Conservation (phyloP, 2,329 filamentous ascomycete species). For the Neurospora crassa region DNA sequence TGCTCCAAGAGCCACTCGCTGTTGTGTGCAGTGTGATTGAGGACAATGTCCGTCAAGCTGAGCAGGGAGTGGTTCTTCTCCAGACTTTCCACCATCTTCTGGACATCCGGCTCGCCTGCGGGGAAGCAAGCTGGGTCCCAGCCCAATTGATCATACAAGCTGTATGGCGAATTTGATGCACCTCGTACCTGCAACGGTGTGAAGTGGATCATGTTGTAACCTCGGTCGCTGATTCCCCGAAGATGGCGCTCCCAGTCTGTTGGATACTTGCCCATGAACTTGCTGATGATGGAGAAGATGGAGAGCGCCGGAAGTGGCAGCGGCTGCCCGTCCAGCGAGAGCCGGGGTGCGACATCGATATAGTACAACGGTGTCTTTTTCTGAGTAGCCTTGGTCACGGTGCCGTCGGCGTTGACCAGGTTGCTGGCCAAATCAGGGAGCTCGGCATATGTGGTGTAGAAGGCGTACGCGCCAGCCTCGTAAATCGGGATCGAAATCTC, state of each 20-base stretch:
- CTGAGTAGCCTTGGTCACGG: constrained; percentile 35
- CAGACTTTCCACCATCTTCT: constrained; percentile 67
- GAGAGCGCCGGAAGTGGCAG: constrained; percentile 81
- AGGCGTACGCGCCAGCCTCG: constrained; percentile 79
- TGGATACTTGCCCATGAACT: constrained; percentile 94
- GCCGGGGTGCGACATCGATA: constrained; percentile 80
- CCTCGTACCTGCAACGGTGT: constrained; percentile 86
- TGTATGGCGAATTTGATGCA: constrained; percentile 92
- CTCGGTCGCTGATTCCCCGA: constrained; percentile 75
- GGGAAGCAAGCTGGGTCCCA: constrained; percentile 82
- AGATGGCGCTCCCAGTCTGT: constrained; percentile 85
- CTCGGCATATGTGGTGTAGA: constrained; percentile 86
- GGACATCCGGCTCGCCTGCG: constrained; percentile 72
- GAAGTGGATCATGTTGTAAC: constrained; percentile 99
- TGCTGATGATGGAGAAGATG: constrained; percentile 89
- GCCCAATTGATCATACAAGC: constrained; percentile 80
- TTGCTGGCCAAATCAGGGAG: constrained; percentile 66
- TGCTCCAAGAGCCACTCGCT: constrained; percentile 90
- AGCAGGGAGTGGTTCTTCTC: constrained; percentile 77
- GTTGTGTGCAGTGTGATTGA: constrained; percentile 96
- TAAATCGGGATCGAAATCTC: constrained; percentile 83
- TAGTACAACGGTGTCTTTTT: constrained; percentile 74
- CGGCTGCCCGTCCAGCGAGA: constrained; percentile 63
- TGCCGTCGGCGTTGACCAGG: constrained; percentile 33
- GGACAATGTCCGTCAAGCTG: constrained; percentile 89